Percentiles rank a stretch among this genome's conserved stretches.
Conservation (phyloP, 164 flowering plant species). For the Piper betle region DNA sequence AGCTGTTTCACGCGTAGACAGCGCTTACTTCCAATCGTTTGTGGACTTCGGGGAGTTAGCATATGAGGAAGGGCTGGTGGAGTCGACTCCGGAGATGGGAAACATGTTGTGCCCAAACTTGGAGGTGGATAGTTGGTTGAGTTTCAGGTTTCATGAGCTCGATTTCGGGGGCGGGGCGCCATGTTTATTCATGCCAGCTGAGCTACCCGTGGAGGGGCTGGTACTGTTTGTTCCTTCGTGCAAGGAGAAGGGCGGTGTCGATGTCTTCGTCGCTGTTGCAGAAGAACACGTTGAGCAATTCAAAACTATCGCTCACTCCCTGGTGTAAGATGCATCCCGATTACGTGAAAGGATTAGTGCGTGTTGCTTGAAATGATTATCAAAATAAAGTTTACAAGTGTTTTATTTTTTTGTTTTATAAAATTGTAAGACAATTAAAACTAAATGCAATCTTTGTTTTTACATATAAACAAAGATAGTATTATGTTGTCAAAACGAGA, state of each 20-base stretch:
- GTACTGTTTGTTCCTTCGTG: conserved; percentile 7
- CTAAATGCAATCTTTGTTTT: background rate
- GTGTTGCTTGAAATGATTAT: background rate
- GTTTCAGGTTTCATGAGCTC: conserved; percentile 7
- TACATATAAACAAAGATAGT: background rate
- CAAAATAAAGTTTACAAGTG: background rate
- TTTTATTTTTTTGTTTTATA: background rate
- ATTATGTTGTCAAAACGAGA: background rate
- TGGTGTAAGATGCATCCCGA: background rate
- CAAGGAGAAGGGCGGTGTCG: conserved; percentile 1
- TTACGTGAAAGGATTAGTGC: background rate
- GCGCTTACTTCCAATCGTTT: conserved; percentile 10
- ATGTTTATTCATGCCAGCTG: conserved; percentile 7
- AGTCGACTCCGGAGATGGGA: background rate
- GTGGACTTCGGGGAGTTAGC: conserved; percentile 8
- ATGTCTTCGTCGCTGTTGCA: conserved; percentile 1
- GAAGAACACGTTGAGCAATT: conserved; percentile 4
- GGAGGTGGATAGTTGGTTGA: conserved; percentile 13
- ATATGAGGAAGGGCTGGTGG: conserved; percentile 4
- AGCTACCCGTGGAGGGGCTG: conserved; percentile 9
- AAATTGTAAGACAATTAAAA: background rate
- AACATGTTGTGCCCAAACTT: conserved; percentile 3
- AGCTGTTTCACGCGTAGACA: conserved; percentile 4
- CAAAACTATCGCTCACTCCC: conserved; percentile 5
- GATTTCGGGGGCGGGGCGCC: conserved; percentile 15